Conservation (phyloP, 768 basidiomycete genomes). For the Hygrophoropsis aurantiaca region DNA sequence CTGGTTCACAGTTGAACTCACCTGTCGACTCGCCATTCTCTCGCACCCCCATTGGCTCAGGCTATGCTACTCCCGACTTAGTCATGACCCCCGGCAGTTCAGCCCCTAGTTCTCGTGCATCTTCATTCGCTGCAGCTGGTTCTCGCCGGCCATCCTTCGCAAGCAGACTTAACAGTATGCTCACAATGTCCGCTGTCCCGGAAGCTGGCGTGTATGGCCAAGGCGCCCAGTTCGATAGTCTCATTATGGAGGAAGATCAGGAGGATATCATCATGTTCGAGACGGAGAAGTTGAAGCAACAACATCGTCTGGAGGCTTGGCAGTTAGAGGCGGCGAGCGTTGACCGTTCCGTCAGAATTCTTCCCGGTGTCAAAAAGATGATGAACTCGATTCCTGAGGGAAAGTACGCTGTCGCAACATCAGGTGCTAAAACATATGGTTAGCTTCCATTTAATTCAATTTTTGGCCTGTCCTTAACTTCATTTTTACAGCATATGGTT, state of each 20-base stretch:
- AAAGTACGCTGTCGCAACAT: slow-evolving; percentile 73
- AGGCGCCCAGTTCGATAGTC: slow-evolving; percentile 23
- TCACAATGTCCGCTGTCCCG: slow-evolving; percentile 36
- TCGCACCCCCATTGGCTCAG: slow-evolving; percentile 27
- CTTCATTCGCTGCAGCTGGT: slow-evolving; percentile 36
- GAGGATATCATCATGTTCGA: slow-evolving; percentile 31
- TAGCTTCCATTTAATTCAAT: slow-evolving; percentile 17
- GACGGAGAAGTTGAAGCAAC: slow-evolving; percentile 22
- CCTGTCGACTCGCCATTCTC: slow-evolving; percentile 9
- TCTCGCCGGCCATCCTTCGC: slow-evolving; percentile 50
- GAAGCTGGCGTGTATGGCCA: slow-evolving; percentile 24
- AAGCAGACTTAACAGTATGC: slow-evolving; percentile 37
- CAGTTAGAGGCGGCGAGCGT: slow-evolving; percentile 54
- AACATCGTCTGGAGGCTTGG: slow-evolving; percentile 47
- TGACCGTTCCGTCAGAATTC: slow-evolving; percentile 65
- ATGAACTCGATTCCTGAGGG: slow-evolving; percentile 65
- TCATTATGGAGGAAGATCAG: slow-evolving; percentile 34
- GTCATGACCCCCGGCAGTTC: slow-evolving; percentile 36
- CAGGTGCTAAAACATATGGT: slow-evolving; percentile 72
- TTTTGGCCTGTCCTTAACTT: neutral
- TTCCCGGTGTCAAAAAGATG: slow-evolving; percentile 67
- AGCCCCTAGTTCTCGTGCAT: slow-evolving; percentile 41
- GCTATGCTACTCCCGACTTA: slow-evolving; percentile 42
- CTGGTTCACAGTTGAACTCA: slow-evolving; percentile 31
- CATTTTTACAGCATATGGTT: slow-evolving; percentile 50